These are phyloP conservation scores for Allium sativum DNA, from an alignment of 106 monocot genomes.

Conservation along the genomic window DNA sequence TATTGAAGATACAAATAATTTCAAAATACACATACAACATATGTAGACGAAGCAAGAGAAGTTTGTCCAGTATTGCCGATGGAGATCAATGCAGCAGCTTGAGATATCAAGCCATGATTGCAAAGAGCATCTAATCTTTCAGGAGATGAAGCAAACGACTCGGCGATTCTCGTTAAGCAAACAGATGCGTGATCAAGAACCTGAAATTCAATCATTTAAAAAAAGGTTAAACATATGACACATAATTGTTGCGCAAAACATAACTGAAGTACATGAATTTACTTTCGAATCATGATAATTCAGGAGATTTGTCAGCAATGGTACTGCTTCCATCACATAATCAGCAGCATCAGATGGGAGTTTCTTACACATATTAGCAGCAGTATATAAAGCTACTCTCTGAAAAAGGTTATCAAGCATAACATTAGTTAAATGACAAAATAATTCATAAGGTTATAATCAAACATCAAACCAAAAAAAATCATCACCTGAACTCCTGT, in stretches of 20 bases:
- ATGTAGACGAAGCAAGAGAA: constrained; percentile 83
- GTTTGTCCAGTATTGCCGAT: constrained; percentile 79
- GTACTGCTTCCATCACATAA: constrained; percentile 99
- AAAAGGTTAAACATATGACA: too few species aligned
- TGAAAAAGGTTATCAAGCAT: constrained; percentile 18
- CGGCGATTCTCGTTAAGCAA: constrained; percentile 80
- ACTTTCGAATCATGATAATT: constrained; percentile 94
- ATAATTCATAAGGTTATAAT: neutral
- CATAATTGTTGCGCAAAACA: too few species aligned
- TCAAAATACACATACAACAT: constrained; percentile 35
- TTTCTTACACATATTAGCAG: constrained; percentile 98
- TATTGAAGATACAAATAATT: neutral
- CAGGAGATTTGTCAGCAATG: constrained; percentile 91
- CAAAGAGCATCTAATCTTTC: constrained; percentile 89
- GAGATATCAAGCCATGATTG: constrained; percentile 85
- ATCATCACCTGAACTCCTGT: constrained; percentile 89
- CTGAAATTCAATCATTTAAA: constrained; percentile 32
- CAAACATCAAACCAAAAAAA: neutral
- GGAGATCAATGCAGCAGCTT: constrained; percentile 77
- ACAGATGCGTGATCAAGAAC: constrained; percentile 80
- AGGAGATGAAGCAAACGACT: constrained; percentile 75
- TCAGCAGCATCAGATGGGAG: constrained; percentile 97
- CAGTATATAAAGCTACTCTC: constrained; percentile 96
- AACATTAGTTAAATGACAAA: neutral
- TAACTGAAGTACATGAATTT: too few species aligned